Percentiles rank a stretch among this genome's conserved stretches.
Conservation (phyloP, 1,284 basidiomycete genomes). For the Phellinidium pouzarii region DNA sequence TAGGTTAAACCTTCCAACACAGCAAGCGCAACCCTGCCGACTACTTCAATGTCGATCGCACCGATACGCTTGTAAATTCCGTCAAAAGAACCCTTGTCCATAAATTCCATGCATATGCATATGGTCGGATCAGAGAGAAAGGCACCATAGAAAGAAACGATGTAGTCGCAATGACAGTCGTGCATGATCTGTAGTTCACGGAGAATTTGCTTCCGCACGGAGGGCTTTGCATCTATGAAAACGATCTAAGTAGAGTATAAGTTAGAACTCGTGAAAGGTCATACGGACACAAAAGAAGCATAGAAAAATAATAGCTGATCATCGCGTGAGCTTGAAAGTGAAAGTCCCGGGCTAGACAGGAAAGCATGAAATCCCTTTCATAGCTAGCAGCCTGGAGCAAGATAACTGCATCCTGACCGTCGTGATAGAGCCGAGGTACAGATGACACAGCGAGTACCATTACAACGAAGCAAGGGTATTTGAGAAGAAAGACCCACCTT, state of each 20-base stretch:
- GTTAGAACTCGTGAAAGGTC: neutral
- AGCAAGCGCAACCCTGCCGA: slow-evolving; percentile 84
- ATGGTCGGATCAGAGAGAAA: slow-evolving; percentile 96
- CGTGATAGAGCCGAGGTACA: neutral
- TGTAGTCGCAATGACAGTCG: slow-evolving; percentile 89
- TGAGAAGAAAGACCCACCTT: slow-evolving; percentile 54
- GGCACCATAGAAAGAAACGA: slow-evolving; percentile 95
- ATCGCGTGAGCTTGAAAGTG: too few relatives aligned
- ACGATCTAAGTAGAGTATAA: slow-evolving; percentile 61
- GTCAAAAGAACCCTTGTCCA: slow-evolving; percentile 90
- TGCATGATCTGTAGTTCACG: slow-evolving; percentile 98
- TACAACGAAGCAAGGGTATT: neutral
- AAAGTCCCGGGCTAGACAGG: neutral
- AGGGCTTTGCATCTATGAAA: slow-evolving; percentile 94
- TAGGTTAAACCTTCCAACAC: slow-evolving; percentile 96
- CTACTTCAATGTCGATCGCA: slow-evolving; percentile 83
- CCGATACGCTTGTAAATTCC: slow-evolving; percentile 93
- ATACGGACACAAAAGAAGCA: neutral
- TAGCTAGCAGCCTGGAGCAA: neutral
- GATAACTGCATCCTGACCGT: neutral
- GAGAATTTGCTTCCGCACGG: slow-evolving; percentile 96
- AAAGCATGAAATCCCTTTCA: neutral
- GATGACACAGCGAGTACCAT: neutral
- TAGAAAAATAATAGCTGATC: neutral
- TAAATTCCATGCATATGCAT: slow-evolving; percentile 97